phyloP scores from a whole-genome alignment of 2,329 filamentous ascomycete species.

The Cladophialophora exuberans region DNA sequence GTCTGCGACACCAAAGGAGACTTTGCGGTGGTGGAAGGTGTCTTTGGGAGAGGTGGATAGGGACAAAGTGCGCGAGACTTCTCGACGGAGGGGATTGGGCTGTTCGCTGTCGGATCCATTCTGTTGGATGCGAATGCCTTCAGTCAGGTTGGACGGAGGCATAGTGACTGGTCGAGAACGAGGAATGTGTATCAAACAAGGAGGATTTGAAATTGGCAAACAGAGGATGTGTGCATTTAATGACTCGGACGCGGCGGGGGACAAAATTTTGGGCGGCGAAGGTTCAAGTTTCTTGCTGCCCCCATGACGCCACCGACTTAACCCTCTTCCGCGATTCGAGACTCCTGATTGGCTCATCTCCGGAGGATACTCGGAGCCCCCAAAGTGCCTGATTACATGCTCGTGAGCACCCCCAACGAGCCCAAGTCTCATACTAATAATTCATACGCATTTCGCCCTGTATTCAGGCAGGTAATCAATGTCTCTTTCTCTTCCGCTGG shows the following conservation, averaged over 20 bases:
- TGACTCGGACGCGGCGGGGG: constrained; percentile 7
- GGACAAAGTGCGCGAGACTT: constrained; percentile 63
- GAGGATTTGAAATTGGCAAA: not conserved
- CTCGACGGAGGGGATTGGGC: constrained; percentile 38
- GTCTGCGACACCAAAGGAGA: constrained; percentile 33
- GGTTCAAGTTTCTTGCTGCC: not conserved
- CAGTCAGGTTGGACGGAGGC: constrained; percentile 30
- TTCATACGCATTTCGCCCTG: no score
- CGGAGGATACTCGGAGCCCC: not conserved
- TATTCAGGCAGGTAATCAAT: no score
- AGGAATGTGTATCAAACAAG: not conserved
- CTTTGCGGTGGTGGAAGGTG: constrained; percentile 61
- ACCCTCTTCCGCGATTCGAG: not conserved
- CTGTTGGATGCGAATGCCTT: constrained; percentile 29
- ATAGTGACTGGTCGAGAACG: constrained; percentile 9
- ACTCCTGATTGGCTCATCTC: not conserved
- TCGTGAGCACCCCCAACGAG: not conserved
- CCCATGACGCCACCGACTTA: not conserved
- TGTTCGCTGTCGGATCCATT: constrained; percentile 17
- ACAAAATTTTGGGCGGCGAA: constrained; percentile 10
- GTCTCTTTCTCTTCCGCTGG: no score
- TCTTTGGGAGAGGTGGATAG: constrained; percentile 75
- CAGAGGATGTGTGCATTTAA: not conserved
- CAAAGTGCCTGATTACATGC: no score
- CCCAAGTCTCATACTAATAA: not conserved